phyloP scores from a whole-genome alignment of 371 early-diverging fungal species.

The Lichtheimia corymbifera region DNA sequence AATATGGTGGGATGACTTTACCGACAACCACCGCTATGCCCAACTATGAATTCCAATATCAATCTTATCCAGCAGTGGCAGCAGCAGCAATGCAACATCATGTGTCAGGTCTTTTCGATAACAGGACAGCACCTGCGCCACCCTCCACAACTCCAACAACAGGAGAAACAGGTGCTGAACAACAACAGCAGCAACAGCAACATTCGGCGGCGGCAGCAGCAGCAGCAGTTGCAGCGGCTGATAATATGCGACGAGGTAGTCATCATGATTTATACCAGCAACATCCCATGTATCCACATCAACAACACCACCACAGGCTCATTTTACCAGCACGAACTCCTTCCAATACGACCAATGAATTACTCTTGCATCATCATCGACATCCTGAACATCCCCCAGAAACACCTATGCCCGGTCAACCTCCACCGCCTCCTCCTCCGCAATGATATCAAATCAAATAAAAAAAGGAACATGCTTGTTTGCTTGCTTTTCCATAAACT shows the following conservation, averaged over 20 bases:
- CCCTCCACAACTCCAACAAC: background rate
- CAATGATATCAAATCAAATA: background rate
- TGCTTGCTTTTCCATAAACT: no score
- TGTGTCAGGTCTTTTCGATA: background rate
- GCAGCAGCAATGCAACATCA: background rate
- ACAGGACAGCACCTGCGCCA: background rate
- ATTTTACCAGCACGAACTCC: slow-evolving; percentile 9
- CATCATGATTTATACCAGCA: background rate
- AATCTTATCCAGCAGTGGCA: background rate
- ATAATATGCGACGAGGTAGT: no score
- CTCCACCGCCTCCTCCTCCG: background rate
- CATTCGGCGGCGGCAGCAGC: background rate
- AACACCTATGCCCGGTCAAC: slow-evolving; percentile 8
- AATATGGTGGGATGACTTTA: background rate
- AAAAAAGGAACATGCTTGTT: background rate
- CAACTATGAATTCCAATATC: background rate
- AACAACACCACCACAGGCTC: background rate
- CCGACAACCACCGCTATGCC: background rate
- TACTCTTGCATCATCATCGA: background rate
- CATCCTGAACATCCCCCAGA: slow-evolving; percentile 8
- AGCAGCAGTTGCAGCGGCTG: background rate
- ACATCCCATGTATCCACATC: background rate
- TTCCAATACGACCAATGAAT: background rate
- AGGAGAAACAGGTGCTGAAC: no score
- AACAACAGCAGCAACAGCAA: background rate